A percentile compares a stretch with the other conserved stretches of the same genome.
phyloP scores from a whole-genome alignment of 2,329 filamentous ascomycete genomes.

The Talaromyces sp. region DNA sequence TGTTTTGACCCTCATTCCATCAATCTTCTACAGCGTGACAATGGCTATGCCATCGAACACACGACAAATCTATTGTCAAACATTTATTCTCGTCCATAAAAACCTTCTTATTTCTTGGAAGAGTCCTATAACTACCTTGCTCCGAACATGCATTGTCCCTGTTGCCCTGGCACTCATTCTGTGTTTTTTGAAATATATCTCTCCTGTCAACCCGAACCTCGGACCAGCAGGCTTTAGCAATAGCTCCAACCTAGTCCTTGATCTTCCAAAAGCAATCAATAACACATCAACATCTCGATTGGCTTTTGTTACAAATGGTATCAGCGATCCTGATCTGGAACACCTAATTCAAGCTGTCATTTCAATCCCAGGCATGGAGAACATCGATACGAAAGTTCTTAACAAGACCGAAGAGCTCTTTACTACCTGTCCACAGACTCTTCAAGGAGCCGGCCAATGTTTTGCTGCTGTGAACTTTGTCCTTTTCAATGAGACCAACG shows the following conservation, averaged over 20 bases:
- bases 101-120: conserved; percentile 8
- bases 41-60: background rate
- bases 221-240: conserved; percentile 7
- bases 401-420: conserved; percentile 2
- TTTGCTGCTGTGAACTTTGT: background rate
- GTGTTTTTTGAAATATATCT: conserved; percentile 6
- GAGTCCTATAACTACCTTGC: background rate
- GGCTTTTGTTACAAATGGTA: conserved; percentile 5
- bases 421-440: background rate
- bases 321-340: background rate
- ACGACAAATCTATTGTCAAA: background rate
- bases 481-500: background rate
- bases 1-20: too few relatives aligned
- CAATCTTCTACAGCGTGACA: too few relatives aligned
- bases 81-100: background rate
- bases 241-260: background rate
- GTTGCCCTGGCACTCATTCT: background rate
- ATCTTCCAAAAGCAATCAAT: background rate
- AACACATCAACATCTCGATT: background rate
- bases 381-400: background rate
- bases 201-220: background rate
- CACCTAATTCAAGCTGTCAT: background rate
- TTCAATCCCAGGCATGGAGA: background rate
- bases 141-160: conserved; percentile 1
- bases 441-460: conserved; percentile 3